Conservation (phyloP, 1,284 basidiomycete species). For the Flammula alnicola region DNA sequence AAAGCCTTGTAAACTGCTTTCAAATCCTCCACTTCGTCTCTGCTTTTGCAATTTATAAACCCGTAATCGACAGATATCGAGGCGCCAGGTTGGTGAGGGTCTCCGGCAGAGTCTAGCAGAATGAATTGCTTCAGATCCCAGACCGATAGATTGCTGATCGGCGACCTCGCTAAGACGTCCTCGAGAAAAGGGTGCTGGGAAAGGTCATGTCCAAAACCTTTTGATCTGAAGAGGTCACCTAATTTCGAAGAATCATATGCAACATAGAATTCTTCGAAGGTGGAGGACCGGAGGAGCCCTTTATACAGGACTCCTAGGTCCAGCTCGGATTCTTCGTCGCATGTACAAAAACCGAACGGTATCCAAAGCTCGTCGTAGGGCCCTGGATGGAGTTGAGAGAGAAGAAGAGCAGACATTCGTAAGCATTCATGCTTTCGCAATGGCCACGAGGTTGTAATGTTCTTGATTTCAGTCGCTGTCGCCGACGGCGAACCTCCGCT, state of each 20-base stretch:
- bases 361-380: slow-evolving; percentile 22
- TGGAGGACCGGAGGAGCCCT: slow-evolving; percentile 29
- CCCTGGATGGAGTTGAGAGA: neutral
- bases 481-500: neutral
- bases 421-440: neutral
- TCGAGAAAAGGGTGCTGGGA: slow-evolving; percentile 19
- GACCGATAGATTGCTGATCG: slow-evolving; percentile 32
- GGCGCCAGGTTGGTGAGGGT: slow-evolving; percentile 2
- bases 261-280: slow-evolving; percentile 37
- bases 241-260: slow-evolving; percentile 31
- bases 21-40: slow-evolving; percentile 30
- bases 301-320: slow-evolving; percentile 25
- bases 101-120: slow-evolving; percentile 14
- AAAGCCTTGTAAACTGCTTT: slow-evolving; percentile 36
- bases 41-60: slow-evolving; percentile 37
- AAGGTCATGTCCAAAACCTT: slow-evolving; percentile 14
- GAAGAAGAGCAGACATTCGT: neutral
- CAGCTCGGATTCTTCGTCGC: slow-evolving; percentile 17
- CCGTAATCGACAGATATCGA: slow-evolving; percentile 40
- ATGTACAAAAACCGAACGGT: slow-evolving; percentile 36
- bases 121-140: slow-evolving; percentile 44
- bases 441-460: neutral
- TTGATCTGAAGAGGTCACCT: slow-evolving; percentile 28
- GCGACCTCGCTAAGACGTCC: slow-evolving; percentile 30
- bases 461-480: neutral